Percentiles rank a stretch among this genome's conserved stretches.
Evolutionary conservation across 1,284 basidiomycete genomes (phyloP).

Genomic region (Omphalotus olearius): DNA sequence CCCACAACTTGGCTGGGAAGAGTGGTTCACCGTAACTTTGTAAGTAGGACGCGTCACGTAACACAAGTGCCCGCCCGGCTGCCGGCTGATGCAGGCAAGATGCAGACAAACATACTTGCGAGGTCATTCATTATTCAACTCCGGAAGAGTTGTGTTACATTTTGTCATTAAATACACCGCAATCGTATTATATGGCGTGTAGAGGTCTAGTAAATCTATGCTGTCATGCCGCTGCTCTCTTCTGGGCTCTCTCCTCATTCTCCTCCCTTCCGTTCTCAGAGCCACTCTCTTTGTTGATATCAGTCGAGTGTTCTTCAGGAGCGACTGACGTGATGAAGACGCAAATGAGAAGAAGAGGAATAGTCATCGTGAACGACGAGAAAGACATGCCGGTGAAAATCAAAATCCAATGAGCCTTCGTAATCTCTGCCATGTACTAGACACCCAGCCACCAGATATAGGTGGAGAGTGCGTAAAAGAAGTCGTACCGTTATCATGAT

Average conservation of each 20-base stretch:
- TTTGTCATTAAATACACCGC: conserved; percentile 5
- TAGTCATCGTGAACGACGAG: conserved; percentile 14
- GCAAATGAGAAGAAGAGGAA: conserved; percentile 7
- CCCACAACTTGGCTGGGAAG: neutral
- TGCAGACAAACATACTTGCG: neutral
- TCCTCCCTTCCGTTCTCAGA: conserved; percentile 22
- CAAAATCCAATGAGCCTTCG: conserved; percentile 66
- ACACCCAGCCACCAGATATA: conserved; percentile 59
- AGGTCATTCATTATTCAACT: neutral
- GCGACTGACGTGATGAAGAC: conserved; percentile 8
- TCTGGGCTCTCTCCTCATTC: conserved; percentile 30
- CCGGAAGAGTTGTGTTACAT: conserved; percentile 9
- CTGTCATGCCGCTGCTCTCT: conserved; percentile 38
- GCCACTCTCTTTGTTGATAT: conserved; percentile 17
- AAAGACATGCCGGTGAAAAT: conserved; percentile 49
- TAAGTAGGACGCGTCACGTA: neutral
- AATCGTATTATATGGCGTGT: conserved; percentile 9
- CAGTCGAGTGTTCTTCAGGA: conserved; percentile 9
- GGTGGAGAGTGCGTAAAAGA: conserved; percentile 55
- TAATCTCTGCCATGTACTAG: conserved; percentile 62
- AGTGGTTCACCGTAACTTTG: conserved; percentile 24
- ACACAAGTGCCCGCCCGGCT: neutral
- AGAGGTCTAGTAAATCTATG: conserved; percentile 11
- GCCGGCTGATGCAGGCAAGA: neutral
- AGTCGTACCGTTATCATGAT: conserved; percentile 69